phyloP scores from a whole-genome alignment of 2,329 filamentous ascomycete species.

The Sporothrix inflata region DNA sequence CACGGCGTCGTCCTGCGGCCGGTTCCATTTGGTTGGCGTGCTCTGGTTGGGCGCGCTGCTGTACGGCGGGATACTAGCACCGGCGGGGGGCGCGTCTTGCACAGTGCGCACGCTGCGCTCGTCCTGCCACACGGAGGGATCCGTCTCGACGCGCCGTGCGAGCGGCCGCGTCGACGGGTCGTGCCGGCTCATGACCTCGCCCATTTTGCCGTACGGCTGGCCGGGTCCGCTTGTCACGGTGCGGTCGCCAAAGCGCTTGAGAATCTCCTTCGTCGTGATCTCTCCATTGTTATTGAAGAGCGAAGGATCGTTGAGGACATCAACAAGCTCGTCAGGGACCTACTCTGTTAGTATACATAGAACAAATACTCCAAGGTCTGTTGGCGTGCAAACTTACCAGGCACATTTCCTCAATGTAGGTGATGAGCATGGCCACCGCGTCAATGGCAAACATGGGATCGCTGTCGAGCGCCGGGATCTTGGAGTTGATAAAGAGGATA shows the following conservation, averaged over 20 bases:
- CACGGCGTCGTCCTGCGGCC: slow-evolving; percentile 46
- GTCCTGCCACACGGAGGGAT: slow-evolving; percentile 80
- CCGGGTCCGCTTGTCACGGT: slow-evolving; percentile 49
- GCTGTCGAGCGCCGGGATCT: slow-evolving; percentile 70
- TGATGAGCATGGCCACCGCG: slow-evolving; percentile 87
- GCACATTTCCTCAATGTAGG: slow-evolving; percentile 94
- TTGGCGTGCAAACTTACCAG: slow-evolving; percentile 71
- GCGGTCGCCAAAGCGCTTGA: slow-evolving; percentile 89
- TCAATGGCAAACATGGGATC: slow-evolving; percentile 94
- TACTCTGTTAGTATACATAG: slow-evolving; percentile 44
- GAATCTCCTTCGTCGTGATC: slow-evolving; percentile 94
- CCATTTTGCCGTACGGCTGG: slow-evolving; percentile 63
- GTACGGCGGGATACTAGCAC: slow-evolving; percentile 30
- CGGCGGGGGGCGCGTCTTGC: slow-evolving; percentile 55
- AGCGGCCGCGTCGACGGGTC: slow-evolving; percentile 60
- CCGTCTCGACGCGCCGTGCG: slow-evolving; percentile 76
- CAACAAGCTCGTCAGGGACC: slow-evolving; percentile 91
- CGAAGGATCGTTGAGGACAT: slow-evolving; percentile 79
- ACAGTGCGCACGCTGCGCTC: slow-evolving; percentile 84
- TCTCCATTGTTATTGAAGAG: slow-evolving; percentile 83
- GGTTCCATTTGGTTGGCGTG: slow-evolving; percentile 54
- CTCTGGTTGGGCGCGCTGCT: slow-evolving; percentile 46
- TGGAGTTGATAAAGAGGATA: slow-evolving; percentile 75
- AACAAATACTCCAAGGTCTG: slow-evolving; percentile 32
- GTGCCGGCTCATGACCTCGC: slow-evolving; percentile 60